Evolutionary conservation across 192 early-diverging fungal species (phyloP).

Genomic region (Gaertneriomyces sp.): DNA sequence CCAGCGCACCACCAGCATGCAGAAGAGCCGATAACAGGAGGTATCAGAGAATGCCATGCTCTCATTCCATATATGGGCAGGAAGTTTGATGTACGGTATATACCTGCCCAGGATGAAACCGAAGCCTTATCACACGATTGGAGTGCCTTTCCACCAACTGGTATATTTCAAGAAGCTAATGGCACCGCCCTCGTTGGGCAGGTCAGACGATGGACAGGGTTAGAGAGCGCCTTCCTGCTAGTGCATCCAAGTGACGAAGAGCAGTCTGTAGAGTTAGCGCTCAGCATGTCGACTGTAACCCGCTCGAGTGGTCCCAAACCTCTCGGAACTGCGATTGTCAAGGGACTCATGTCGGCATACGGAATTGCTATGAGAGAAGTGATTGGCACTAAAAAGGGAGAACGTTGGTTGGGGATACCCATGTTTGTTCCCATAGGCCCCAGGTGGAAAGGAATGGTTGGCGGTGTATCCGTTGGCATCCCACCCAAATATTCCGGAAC

Average conservation of each 20-base stretch:
- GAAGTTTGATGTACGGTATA: neutral
- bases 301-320: slow-evolving; percentile 14
- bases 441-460: slow-evolving; percentile 33
- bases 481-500: slow-evolving; percentile 6
- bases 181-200: no score
- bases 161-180: no score
- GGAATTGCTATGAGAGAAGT: slow-evolving; percentile 16
- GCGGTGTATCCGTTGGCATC: slow-evolving; percentile 14
- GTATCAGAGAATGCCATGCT: slow-evolving; percentile 8
- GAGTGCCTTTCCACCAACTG: no score
- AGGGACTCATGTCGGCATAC: slow-evolving; percentile 22
- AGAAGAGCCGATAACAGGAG: slow-evolving; percentile 7
- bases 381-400: slow-evolving; percentile 17
- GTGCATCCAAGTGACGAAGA: no score
- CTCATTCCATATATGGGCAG: slow-evolving; percentile 10
- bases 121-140: no score
- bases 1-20: slow-evolving; percentile 28
- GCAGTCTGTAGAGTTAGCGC: neutral
- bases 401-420: slow-evolving; percentile 15
- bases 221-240: no score
- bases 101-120: neutral
- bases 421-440: slow-evolving; percentile 34
- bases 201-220: no score
- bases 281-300: slow-evolving; percentile 17
- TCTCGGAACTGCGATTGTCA: neutral